Evolutionary conservation across 2,329 filamentous ascomycete genomes (phyloP), one percentile per base, ranked within the genome.

Genomic region (Fusarium clavum): DNA sequence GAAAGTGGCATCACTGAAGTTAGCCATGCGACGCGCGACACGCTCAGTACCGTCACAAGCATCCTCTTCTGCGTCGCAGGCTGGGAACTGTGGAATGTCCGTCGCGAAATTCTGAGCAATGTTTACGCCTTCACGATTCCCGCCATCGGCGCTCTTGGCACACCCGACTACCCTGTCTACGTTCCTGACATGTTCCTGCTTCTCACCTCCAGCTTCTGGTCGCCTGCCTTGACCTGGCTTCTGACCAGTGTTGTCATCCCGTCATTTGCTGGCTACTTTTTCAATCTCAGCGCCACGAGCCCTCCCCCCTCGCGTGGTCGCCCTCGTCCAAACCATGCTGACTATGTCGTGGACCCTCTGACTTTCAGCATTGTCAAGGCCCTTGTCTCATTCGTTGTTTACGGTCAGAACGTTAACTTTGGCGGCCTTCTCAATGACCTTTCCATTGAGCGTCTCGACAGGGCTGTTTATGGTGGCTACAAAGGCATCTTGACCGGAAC

Each of bases 341-440:
- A 88, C 69, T 90, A 91, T 70, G 82, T 85, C 8, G 89, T 95
- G 70, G 96, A 99, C 78, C 94, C 94, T 6, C 83, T 98, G 77
- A 92, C 91, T 24, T 99, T 97, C 82, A 97, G 94, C 83, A 90
- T 98, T 61, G 89, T 89, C 74, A 97, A 97, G 84, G 94, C 92
- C 0, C 79, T 98, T 57, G 81, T 94, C 63, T 90, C 92, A 10
- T 97, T 92, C 79, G 86, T 95, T 34, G 90, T 97, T 20, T 97
- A 94, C 77, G 88, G 86, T 12, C 89, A 91, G 77, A 88, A 87
- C 34, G 85, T 87, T 53, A 88, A 86, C 49, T 87, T 91, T 59
- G 83, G 87, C 49, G 91, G 91, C 32, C 83, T 90, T 56, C 83
- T 93, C 61, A 84, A 87, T 61, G 82, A 85, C 29, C 80, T 83